Evolutionary conservation across 345 rosid species (phyloP).

Genomic region (Heritiera littoralis): DNA sequence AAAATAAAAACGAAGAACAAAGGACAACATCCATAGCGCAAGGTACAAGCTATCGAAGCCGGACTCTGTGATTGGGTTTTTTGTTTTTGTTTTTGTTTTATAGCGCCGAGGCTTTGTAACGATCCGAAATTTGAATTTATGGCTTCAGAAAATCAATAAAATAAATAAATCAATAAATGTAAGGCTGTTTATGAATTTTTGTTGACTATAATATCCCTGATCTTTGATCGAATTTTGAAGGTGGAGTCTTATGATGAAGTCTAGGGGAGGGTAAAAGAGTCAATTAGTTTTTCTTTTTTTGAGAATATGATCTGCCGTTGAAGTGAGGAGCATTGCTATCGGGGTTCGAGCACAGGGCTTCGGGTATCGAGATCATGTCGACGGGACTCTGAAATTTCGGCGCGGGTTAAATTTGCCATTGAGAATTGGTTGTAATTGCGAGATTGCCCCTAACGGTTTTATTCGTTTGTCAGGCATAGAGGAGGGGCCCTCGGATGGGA

Average conservation of each 20-base stretch:
- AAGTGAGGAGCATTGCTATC: slow-evolving; percentile 26
- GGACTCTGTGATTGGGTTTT: slow-evolving; percentile 3
- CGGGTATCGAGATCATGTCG: slow-evolving; percentile 44
- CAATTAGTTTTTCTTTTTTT: not conserved
- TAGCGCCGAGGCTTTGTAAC: slow-evolving; percentile 41
- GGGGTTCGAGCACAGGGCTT: slow-evolving; percentile 34
- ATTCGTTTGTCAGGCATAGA: slow-evolving; percentile 34
- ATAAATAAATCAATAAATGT: not conserved
- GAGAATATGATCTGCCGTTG: slow-evolving; percentile 22
- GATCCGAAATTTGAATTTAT: slow-evolving; percentile 53
- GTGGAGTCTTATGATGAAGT: not conserved
- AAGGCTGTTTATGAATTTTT: too few species aligned
- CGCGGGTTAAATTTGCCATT: slow-evolving; percentile 33
- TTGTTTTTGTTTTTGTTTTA: slow-evolving; percentile 19
- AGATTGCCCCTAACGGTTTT: slow-evolving; percentile 51
- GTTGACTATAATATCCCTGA: slow-evolving; percentile 21
- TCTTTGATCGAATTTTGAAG: not conserved
- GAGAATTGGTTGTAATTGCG: slow-evolving; percentile 11
- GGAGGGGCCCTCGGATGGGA: not conserved
- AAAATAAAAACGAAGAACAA: slow-evolving; percentile 23
- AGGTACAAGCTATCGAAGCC: slow-evolving; percentile 35
- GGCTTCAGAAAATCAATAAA: not conserved
- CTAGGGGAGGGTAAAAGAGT: slow-evolving; percentile 6
- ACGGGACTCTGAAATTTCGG: slow-evolving; percentile 52
- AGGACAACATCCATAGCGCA: slow-evolving; percentile 30